phyloP scores from a whole-genome alignment of 805 yeast genomes.

The Sugiyamaella chiloensis region DNA sequence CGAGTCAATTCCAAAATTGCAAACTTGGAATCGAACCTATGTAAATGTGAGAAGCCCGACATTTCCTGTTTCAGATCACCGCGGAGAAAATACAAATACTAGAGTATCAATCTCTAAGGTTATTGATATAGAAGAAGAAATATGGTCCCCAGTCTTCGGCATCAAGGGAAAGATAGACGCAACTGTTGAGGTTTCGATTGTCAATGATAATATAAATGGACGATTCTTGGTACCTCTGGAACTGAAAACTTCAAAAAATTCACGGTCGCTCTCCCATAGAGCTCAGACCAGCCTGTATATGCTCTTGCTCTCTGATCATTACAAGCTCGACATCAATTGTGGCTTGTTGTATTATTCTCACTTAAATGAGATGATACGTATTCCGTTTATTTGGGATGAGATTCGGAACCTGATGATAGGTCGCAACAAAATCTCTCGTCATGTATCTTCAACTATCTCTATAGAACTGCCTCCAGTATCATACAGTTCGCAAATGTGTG shows the following conservation, averaged over 20 bases:
- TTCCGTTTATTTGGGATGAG: constrained; percentile 53
- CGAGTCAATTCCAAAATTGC: constrained; percentile 45
- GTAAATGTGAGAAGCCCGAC: constrained; percentile 16
- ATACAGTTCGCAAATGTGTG: constrained; percentile 22
- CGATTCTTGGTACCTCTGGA: constrained; percentile 74
- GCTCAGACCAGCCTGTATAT: constrained; percentile 87
- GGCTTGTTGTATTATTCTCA: constrained; percentile 75
- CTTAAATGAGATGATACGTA: constrained; percentile 50
- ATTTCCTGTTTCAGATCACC: constrained; percentile 19
- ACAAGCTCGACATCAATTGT: constrained; percentile 61
- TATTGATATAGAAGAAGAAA: constrained; percentile 82
- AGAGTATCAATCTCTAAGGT: constrained; percentile 58
- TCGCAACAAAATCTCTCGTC: constrained; percentile 66
- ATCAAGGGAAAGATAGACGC: constrained; percentile 87
- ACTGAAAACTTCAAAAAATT: constrained; percentile 72
- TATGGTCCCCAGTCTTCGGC: constrained; percentile 90
- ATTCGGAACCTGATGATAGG: constrained; percentile 64
- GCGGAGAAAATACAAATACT: constrained; percentile 33
- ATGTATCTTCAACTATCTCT: constrained; percentile 40
- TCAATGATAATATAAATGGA: constrained; percentile 37
- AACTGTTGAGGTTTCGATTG: constrained; percentile 59
- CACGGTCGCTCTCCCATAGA: constrained; percentile 62
- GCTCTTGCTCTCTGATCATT: constrained; percentile 72
- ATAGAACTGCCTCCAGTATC: constrained; percentile 22
- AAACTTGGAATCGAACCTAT: constrained; percentile 31